Conservation (phyloP, 345 rosid genomes). For the Citrus medica region DNA sequence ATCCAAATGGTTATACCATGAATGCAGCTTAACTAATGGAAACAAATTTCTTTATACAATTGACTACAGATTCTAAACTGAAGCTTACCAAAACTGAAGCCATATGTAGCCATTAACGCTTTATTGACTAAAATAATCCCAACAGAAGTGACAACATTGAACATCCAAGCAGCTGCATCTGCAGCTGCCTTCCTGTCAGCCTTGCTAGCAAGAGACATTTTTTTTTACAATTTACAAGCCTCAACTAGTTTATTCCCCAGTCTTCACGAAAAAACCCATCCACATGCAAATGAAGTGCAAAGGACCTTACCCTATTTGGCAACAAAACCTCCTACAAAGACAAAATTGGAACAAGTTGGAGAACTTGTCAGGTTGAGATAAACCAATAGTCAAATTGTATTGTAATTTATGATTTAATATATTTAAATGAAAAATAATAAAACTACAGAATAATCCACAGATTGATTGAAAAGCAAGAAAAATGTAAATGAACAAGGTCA, state of each 20-base stretch:
- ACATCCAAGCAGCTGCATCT: slow-evolving; percentile 98
- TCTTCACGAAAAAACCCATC: slow-evolving; percentile 13
- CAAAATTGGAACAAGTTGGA: neutral
- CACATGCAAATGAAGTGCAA: slow-evolving; percentile 1
- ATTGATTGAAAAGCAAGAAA: neutral
- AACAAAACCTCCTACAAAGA: neutral
- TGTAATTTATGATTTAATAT: neutral
- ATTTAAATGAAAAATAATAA: neutral
- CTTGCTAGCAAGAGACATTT: slow-evolving; percentile 69
- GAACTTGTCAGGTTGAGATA: neutral
- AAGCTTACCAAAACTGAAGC: slow-evolving; percentile 83
- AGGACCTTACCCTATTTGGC: neutral
- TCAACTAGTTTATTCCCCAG: neutral
- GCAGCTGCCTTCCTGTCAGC: slow-evolving; percentile 79
- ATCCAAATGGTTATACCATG: neutral
- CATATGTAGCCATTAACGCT: slow-evolving; percentile 96
- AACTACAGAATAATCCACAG: neutral
- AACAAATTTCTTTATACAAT: neutral
- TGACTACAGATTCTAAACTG: neutral
- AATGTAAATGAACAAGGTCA: neutral
- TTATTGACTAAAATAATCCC: slow-evolving; percentile 95
- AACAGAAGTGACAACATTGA: slow-evolving; percentile 97
- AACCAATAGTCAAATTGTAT: neutral
- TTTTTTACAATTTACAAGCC: slow-evolving; percentile 12
- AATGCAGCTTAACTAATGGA: neutral